Conservation (phyloP, 805 yeast species). For the Lipomyces starkeyi region DNA sequence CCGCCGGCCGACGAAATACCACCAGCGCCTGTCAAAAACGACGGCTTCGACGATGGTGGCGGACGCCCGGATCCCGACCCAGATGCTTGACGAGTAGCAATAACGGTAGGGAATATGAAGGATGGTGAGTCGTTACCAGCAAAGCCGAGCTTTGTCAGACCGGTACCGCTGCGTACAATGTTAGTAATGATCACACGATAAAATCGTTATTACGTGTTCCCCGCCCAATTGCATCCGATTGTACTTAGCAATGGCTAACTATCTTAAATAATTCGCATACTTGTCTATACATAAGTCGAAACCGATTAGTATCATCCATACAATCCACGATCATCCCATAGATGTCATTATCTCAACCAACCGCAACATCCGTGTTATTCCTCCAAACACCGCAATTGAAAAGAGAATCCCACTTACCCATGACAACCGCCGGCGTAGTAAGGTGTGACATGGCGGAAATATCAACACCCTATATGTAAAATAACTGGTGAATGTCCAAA, state of each 20-base stretch:
- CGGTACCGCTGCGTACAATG: slow-evolving; percentile 77
- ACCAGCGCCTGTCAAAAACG: slow-evolving; percentile 49
- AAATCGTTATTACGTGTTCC: neutral
- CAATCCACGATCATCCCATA: neutral
- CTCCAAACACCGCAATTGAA: too few species aligned
- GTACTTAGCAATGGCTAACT: neutral
- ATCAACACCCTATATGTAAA: neutral
- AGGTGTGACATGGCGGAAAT: slow-evolving; percentile 34
- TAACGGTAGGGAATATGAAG: slow-evolving; percentile 96
- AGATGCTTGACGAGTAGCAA: slow-evolving; percentile 63
- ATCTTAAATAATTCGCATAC: slow-evolving; percentile 37
- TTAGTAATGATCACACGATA: neutral
- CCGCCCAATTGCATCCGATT: neutral
- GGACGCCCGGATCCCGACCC: slow-evolving; percentile 43
- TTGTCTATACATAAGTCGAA: slow-evolving; percentile 41
- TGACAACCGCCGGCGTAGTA: slow-evolving; percentile 81
- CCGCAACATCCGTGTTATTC: neutral
- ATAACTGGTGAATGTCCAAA: neutral
- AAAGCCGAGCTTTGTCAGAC: slow-evolving; percentile 94
- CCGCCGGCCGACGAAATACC: slow-evolving; percentile 43
- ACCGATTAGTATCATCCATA: neutral
- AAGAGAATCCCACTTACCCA: slow-evolving; percentile 68
- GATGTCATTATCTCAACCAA: neutral
- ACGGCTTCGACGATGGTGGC: slow-evolving; percentile 55
- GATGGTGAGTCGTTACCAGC: slow-evolving; percentile 99